phyloP scores from a whole-genome alignment of 2,329 filamentous ascomycete genomes.

The Dothideomycetes sp. region DNA sequence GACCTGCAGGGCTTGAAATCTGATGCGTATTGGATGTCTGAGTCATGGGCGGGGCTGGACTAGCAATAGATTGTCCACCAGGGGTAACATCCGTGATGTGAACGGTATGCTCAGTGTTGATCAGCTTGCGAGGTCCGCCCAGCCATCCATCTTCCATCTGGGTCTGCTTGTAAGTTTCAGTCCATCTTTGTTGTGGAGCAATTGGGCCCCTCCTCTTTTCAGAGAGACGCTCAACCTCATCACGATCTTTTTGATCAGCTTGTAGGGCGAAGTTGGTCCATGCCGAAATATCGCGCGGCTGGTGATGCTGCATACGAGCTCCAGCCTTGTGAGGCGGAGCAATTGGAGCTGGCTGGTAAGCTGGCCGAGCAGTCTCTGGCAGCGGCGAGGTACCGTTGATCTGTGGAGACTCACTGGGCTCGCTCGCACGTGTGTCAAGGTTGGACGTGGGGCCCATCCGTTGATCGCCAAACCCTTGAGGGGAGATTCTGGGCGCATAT shows the following conservation, averaged over 20 bases:
- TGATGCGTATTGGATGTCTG: constrained; percentile 20
- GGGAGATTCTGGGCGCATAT: constrained; percentile 21
- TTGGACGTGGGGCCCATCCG: constrained; percentile 11
- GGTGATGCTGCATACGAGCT: constrained; percentile 6
- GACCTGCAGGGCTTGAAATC: constrained; percentile 15
- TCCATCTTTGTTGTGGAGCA: constrained; percentile 9
- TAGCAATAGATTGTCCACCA: constrained; percentile 11
- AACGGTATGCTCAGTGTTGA: constrained; percentile 17
- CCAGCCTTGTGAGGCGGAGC: constrained; percentile 19
- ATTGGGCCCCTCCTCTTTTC: not conserved
- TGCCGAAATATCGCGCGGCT: constrained; percentile 11
- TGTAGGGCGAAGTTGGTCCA: constrained; percentile 16
- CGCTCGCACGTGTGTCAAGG: constrained; percentile 18
- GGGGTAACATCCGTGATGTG: constrained; percentile 10
- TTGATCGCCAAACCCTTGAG: constrained; percentile 19
- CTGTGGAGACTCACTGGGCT: constrained; percentile 15
- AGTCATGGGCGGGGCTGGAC: constrained; percentile 20
- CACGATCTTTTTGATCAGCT: constrained; percentile 7
- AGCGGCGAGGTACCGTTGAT: constrained; percentile 19
- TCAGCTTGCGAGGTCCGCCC: constrained; percentile 18
- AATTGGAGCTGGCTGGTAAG: constrained; percentile 22
- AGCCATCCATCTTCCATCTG: constrained; percentile 14
- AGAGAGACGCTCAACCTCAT: constrained; percentile 2
- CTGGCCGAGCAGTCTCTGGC: constrained; percentile 18
- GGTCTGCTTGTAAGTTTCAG: constrained; percentile 26